Evolutionary conservation across 768 basidiomycete species (phyloP).

Genomic region (Xerocomellus dryophilus): DNA sequence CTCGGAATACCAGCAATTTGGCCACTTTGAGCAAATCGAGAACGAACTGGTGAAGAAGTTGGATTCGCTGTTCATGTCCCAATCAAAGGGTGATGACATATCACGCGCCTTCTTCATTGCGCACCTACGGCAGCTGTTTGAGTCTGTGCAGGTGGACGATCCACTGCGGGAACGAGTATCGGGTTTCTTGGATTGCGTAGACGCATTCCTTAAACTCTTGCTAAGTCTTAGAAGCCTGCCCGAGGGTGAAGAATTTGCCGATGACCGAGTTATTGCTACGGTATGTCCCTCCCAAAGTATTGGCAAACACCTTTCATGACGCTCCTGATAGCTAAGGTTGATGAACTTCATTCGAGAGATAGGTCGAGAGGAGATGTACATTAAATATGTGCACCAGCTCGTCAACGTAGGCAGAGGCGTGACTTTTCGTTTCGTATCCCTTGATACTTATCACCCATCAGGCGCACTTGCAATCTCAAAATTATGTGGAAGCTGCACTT

Average conservation of each 20-base stretch:
- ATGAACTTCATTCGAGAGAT: constrained; percentile 95
- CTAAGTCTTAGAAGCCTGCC: constrained; percentile 85
- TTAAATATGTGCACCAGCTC: constrained; percentile 94
- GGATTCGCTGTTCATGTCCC: constrained; percentile 90
- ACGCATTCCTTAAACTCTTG: constrained; percentile 88
- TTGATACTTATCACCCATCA: constrained; percentile 31
- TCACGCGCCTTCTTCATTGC: constrained; percentile 91
- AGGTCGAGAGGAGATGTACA: constrained; percentile 89
- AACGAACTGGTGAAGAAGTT: constrained; percentile 89
- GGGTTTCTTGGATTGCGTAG: constrained; percentile 83
- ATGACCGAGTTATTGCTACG: constrained; percentile 92
- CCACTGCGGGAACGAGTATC: constrained; percentile 74
- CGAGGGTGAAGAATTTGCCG: constrained; percentile 89
- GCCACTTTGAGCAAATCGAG: constrained; percentile 86
- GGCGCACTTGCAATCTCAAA: constrained; percentile 88
- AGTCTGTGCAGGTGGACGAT: constrained; percentile 76
- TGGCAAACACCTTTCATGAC: constrained; percentile 6
- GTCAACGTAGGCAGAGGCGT: constrained; percentile 62
- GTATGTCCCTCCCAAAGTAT: constrained; percentile 37
- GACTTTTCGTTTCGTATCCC: neutral
- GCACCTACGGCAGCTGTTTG: constrained; percentile 87
- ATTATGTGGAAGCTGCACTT: constrained; percentile 89
- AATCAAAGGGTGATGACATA: constrained; percentile 87
- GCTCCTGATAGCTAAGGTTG: constrained; percentile 57
- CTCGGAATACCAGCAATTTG: constrained; percentile 81